Evolutionary conservation across 2,329 filamentous ascomycete species (phyloP), one percentile per base, ranked within the genome.

Genomic region (Neocatenulostroma microsporum): DNA sequence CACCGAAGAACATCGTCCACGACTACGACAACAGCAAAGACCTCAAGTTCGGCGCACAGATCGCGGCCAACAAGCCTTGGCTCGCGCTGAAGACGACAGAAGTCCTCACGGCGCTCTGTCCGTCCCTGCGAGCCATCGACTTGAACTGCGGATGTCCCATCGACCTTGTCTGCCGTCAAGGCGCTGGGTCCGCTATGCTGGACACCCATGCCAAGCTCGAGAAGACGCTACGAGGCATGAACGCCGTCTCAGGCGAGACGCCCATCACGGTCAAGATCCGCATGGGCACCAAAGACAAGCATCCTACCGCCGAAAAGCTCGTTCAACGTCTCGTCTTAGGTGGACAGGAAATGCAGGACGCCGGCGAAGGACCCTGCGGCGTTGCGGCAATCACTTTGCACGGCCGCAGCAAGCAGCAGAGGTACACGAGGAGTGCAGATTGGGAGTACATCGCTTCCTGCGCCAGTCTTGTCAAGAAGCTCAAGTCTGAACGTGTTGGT

Each of bases 91-190:
- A 94, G 66, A 80, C 86, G 0, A 84, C 89, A 1, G 87, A 96
- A 59, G 74, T 82, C 3, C 67, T 98, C 30, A 80, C 81, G 4
- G 72, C 73, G 20, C 77, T 83, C 46, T 79, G 88, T 39, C 88
- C 91, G 3, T 77, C 86, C 51, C 73, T 98, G 14, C 84, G 91
- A 23, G 78, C 94, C 25, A 84, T 98, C 47, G 91, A 98, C 55
- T 70, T 98, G 49, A 98, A 98, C 68, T 96, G 89, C 53, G 91
- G 91, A 29, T 98, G 91, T 56, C 91, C 91, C 3, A 95, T 98
- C 56, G 91, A 98, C 57, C 76, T 95, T 50, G 81, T 98, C 34
- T 96, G 78, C 69, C 80, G 87, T 51, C 74, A 82, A 30, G 91
- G 91, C 34, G 86, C 84, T 26, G 91, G 91, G 3, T 94, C 89